phyloP scores from a whole-genome alignment of 495 filamentous ascomycete species.

The Daldinia bambusicola region DNA sequence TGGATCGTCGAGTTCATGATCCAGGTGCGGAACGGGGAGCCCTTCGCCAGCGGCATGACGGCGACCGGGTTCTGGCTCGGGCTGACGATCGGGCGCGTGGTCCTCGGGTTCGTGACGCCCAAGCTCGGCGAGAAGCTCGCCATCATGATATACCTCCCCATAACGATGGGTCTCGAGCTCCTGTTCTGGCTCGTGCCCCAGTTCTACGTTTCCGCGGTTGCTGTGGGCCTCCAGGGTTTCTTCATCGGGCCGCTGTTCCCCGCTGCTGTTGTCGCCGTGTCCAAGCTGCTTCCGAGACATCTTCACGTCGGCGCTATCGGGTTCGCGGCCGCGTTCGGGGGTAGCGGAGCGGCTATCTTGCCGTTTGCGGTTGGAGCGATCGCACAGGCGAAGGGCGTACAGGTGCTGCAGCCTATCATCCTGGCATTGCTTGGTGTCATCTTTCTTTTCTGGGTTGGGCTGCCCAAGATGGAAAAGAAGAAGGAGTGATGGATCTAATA shows the following conservation, averaged over 20 bases:
- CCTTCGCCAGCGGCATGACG: conserved; percentile 77
- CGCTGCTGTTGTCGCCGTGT: conserved; percentile 79
- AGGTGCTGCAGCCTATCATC: conserved; percentile 80
- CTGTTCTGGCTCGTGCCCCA: conserved; percentile 86
- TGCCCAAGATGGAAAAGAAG: conserved; percentile 44
- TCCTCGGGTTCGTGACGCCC: conserved; percentile 74
- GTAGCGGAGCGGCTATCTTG: conserved; percentile 79
- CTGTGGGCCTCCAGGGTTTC: conserved; percentile 79
- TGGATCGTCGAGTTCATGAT: conserved; percentile 93
- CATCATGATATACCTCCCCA: conserved; percentile 67
- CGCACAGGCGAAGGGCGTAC: conserved; percentile 80
- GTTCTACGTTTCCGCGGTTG: conserved; percentile 76
- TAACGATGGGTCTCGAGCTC: conserved; percentile 75
- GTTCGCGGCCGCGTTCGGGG: conserved; percentile 84
- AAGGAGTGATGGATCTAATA: conserved; percentile 27
- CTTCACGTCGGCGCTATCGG: conserved; percentile 85
- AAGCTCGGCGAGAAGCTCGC: conserved; percentile 77
- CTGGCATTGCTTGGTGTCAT: conserved; percentile 72
- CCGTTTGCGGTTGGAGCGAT: conserved; percentile 88
- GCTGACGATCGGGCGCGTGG: conserved; percentile 77
- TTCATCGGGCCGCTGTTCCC: conserved; percentile 86
- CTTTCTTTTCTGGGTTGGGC: conserved; percentile 63
- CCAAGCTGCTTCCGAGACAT: conserved; percentile 80
- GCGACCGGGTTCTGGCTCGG: conserved; percentile 88
- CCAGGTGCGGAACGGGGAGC: conserved; percentile 74